A percentile compares a stretch with the other conserved stretches of the same genome.
phyloP scores from a whole-genome alignment of 148 eudicot genomes.

The Hydrangea macrophylla region DNA sequence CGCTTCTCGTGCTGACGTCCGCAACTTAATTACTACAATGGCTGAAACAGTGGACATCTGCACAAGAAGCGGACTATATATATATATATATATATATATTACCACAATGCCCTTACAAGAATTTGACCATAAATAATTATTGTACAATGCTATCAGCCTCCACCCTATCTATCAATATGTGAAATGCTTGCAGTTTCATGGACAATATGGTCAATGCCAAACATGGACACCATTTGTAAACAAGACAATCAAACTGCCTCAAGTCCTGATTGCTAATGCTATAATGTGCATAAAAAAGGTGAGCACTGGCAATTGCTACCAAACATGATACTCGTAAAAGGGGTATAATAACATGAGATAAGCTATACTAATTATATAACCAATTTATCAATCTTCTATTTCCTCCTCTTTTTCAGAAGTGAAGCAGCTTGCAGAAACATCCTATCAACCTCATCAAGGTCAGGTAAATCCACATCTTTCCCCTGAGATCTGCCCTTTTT shows the following conservation, averaged over 20 bases:
- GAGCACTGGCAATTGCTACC: neutral
- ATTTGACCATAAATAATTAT: no score
- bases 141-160: no score
- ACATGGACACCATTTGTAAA: neutral
- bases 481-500: slow-evolving; percentile 28
- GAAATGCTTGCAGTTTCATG: no score
- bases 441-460: slow-evolving; percentile 82
- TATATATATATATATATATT: no score
- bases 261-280: neutral
- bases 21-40: no score
- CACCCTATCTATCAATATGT: no score
- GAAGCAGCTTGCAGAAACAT: slow-evolving; percentile 77
- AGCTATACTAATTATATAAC: neutral
- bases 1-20: no score
- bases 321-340: neutral
- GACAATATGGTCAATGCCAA: neutral
- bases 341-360: neutral
- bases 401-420: slow-evolving; percentile 64
- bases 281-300: neutral
- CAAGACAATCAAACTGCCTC: neutral
- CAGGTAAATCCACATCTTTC: slow-evolving; percentile 39
- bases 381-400: slow-evolving; percentile 17
- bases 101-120: no score
- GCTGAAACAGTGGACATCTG: no score
- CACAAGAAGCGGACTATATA: no score